Evolutionary conservation across 2,329 filamentous ascomycete species (phyloP), one percentile per base, ranked within the genome.

Genomic region (Daldinia sp.): DNA sequence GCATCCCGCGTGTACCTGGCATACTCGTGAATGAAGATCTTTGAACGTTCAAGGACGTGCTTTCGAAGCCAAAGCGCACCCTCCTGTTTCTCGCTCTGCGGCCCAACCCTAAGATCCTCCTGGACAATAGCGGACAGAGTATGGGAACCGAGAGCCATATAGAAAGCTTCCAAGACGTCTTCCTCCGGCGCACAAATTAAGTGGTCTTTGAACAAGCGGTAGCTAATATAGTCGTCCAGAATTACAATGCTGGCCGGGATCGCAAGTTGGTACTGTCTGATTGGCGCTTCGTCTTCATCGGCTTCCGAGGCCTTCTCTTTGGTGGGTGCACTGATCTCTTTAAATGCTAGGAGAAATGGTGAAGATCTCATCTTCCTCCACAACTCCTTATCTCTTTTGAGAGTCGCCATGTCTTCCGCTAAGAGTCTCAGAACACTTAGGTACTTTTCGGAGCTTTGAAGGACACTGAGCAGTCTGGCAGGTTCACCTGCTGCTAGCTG

Each of bases 181-280:
- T 99, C 96, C 78, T 97, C 93, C 0, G 96, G 97, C 0, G 94
- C 94, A 68, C 92, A 94, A 30, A 97, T 86, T 33, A 99, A 85
- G 69, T 89, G 88, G 59, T 93, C 89, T 76, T 94, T 95, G 84
- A 99, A 99, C 1, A 96, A 84, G 37, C 91, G 90, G 78, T 95
- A 97, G 75, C 92, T 94, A 74, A 93, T 92, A 74, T 96, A 94
- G 75, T 98, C 95, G 77, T 97, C 93, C 10, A 94, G 83, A 62
- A 97, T 87, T 46, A 96, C 90, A 73, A 96, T 92, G 60, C 92
- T 85, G 56, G 82, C 84, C 1, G 94, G 90, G 37, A 87, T 83
- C 0, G 91, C 90, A 41, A 99, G 87, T 70, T 92, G 91, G 80
- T 92, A 98, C 71, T 94, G 91, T 72, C 89, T 91, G 75, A 94